phyloP scores from a whole-genome alignment of 1,284 basidiomycete genomes.

The Cutaneotrichosporon mucoides region DNA sequence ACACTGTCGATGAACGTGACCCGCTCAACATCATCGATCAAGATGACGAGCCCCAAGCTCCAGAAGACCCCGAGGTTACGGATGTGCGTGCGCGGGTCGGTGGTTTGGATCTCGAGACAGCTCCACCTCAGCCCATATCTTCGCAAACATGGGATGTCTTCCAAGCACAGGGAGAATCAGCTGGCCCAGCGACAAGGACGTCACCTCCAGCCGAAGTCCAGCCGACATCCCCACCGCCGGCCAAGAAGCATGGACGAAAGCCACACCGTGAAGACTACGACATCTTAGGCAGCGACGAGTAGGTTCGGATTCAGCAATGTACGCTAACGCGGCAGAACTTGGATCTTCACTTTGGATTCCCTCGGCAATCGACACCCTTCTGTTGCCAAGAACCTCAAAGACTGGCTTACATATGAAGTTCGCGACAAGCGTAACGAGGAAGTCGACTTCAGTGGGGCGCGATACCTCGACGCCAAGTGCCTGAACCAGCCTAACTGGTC shows the following conservation, averaged over 20 bases:
- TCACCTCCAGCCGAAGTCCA: neutral
- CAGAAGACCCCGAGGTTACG: neutral
- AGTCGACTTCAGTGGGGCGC: constrained; percentile 51
- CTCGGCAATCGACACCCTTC: constrained; percentile 65
- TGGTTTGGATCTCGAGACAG: neutral
- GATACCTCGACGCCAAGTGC: constrained; percentile 35
- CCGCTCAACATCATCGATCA: neutral
- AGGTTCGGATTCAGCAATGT: neutral
- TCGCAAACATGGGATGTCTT: constrained; percentile 2
- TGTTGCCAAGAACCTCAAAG: constrained; percentile 59
- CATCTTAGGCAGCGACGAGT: constrained; percentile 25
- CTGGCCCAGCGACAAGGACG: neutral
- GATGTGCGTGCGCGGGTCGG: neutral
- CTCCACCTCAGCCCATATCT: constrained; percentile 9
- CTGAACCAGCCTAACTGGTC: constrained; percentile 53
- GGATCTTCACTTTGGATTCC: constrained; percentile 83
- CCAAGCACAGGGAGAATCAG: neutral
- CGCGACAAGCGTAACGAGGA: constrained; percentile 62
- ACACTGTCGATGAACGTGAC: too few species aligned
- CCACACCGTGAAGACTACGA: constrained; percentile 9
- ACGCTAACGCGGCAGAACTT: constrained; percentile 55
- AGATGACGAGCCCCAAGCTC: neutral
- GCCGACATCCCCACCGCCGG: neutral
- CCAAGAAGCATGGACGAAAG: constrained; percentile 2
- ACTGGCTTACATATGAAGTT: constrained; percentile 76